phyloP scores from a whole-genome alignment of 2,329 filamentous ascomycete species.

The Bipolaris cookei region DNA sequence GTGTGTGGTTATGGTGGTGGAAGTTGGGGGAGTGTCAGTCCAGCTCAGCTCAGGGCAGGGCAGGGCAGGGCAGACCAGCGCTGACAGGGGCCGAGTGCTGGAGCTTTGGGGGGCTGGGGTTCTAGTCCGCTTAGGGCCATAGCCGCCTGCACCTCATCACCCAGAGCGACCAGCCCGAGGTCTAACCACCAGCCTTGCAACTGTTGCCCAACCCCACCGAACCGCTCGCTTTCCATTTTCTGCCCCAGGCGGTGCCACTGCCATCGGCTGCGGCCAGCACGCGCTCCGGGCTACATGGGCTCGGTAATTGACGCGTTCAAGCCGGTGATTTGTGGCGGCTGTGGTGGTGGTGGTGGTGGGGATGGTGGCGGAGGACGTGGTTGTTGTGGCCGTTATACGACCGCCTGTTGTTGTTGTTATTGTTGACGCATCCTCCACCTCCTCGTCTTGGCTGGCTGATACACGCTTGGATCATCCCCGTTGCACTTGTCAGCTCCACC shows the following conservation, averaged over 20 bases:
- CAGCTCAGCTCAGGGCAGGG: slow-evolving; percentile 14
- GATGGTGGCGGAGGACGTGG: too few relatives aligned
- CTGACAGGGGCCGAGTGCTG: slow-evolving; percentile 13
- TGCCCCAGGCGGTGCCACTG: background rate
- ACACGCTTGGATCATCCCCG: slow-evolving; percentile 9
- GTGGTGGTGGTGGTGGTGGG: too few relatives aligned
- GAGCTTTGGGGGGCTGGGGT: slow-evolving; percentile 28
- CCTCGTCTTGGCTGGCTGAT: background rate
- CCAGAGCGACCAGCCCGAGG: slow-evolving; percentile 29
- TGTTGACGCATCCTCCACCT: background rate
- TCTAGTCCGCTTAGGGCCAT: slow-evolving; percentile 20
- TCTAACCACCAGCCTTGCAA: slow-evolving; percentile 11
- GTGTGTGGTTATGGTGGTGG: slow-evolving; percentile 22
- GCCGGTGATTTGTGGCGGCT: too few relatives aligned
- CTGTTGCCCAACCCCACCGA: slow-evolving; percentile 4
- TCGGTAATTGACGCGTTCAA: too few relatives aligned
- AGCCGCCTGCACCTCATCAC: slow-evolving; percentile 20
- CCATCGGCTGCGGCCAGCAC: too few relatives aligned
- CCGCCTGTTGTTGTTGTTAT: background rate
- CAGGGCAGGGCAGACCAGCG: slow-evolving; percentile 1
- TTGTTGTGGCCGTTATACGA: background rate
- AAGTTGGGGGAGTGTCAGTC: slow-evolving; percentile 17
- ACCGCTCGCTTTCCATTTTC: slow-evolving; percentile 7
- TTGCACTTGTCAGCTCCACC: slow-evolving; percentile 3
- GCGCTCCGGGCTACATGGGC: too few relatives aligned